Evolutionary conservation across 1,284 basidiomycete species (phyloP).

Genomic region (Microbotryum saponariae): DNA sequence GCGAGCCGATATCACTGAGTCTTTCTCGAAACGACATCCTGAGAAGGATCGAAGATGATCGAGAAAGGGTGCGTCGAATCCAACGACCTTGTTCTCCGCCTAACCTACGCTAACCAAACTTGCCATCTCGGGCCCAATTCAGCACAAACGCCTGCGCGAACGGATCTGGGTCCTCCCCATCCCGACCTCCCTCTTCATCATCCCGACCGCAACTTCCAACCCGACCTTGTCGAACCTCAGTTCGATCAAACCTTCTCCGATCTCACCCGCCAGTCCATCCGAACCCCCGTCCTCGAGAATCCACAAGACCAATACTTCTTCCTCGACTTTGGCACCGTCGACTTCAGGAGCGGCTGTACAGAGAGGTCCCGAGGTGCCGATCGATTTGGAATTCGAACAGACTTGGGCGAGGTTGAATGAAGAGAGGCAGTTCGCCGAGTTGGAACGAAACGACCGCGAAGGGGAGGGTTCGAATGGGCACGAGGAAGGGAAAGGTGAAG

Average conservation of each 20-base stretch:
- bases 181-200: conserved; percentile 43
- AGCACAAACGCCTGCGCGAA: conserved; percentile 83
- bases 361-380: too few relatives aligned
- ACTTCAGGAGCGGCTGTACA: too few relatives aligned
- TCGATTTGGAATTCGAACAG: background rate
- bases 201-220: conserved; percentile 28
- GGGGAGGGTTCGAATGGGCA: background rate
- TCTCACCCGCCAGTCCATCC: conserved; percentile 36
- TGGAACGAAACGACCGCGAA: background rate
- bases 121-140: background rate
- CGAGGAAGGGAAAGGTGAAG: too few relatives aligned
- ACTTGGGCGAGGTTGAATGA: background rate
- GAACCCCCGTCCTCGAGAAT: conserved; percentile 1
- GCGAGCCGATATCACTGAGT: conserved; percentile 27
- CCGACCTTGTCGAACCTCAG: conserved; percentile 35
- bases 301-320: too few relatives aligned
- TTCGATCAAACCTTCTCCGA: conserved; percentile 28
- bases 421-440: background rate
- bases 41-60: conserved; percentile 85
- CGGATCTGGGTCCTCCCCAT: conserved; percentile 80
- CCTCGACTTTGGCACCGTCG: too few relatives aligned
- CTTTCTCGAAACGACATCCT: conserved; percentile 64
- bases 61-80: conserved; percentile 55
- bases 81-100: background rate
- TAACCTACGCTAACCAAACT: background rate